Evolutionary conservation across 257 asterid genomes (phyloP), one percentile per base, ranked within the genome.

Genomic region (Coffea canephora): DNA sequence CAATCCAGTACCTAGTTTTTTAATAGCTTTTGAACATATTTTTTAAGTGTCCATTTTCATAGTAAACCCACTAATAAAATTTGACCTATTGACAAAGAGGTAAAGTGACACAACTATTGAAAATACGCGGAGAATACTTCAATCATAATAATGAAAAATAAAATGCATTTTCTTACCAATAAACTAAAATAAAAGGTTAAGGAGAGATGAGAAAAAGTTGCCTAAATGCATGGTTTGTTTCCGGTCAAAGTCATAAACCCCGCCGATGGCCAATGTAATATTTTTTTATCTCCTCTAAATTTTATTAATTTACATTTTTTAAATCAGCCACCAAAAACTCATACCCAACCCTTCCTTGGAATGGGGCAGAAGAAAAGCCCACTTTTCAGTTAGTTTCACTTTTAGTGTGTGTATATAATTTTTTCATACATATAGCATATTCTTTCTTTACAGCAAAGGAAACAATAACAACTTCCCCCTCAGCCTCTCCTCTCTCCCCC

Each of bases 181-280:
- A 54, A 54, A 13, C 39, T 6, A 50, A 31, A 79, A 54, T 48
- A 25, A 75, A 66, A 65, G 65, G 49, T 55, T 14, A 27, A 81
- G 76, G 48, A 83, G 79, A 19, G 79, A 75, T 82, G 91, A 88
- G 91, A 83, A 85, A 86, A 87, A 80, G 21, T 45, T 67, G 93
- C 83, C 91, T 83, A 84, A 83, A 89, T 73, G 75, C 68, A 72
- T 80, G 93, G 91, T 84, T 71, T 79, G 82, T 82, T 87, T 84
- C 68, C 86, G 87, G 91, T 88, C 88, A 84, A 84, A 82, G 85
- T 80, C 86, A 79, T 83, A 81, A 85, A 41, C 82, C 70, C 81
- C 83, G 77, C 83, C 83, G 61, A 68, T 69, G 79, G 50, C 21
- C 77, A 76, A 46, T 69, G 48, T 31, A 46, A 71, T 55, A 23